These are phyloP conservation scores for Angomonas ambiguus DNA, from an alignment of 208 protist species.

Conservation along the genomic window DNA sequence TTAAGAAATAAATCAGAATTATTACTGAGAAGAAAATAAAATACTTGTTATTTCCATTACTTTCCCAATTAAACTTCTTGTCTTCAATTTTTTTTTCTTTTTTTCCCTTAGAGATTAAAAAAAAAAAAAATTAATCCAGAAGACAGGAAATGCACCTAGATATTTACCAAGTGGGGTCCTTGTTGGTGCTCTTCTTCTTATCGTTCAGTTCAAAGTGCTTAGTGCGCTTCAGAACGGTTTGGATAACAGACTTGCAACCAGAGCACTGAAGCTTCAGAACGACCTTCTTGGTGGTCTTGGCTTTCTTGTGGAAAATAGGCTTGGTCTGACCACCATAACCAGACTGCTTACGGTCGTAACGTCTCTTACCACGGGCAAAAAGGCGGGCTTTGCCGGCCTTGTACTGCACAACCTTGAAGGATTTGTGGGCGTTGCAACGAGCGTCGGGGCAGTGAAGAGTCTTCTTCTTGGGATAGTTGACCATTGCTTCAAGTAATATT, in stretches of 20 bases:
- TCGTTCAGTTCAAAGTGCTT: constrained; percentile 98
- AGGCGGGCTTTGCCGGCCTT: constrained; percentile 99
- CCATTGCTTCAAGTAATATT: constrained; percentile 67
- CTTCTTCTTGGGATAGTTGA: constrained; percentile 95
- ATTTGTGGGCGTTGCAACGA: constrained; percentile 94
- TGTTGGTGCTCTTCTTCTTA: constrained; percentile 90
- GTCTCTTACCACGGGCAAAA: constrained; percentile 97
- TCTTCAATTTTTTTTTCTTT: background rate
- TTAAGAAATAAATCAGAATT: constrained; percentile 13
- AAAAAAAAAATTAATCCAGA: background rate
- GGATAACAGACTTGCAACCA: constrained; percentile 94
- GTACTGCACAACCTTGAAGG: constrained; percentile 99
- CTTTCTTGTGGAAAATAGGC: constrained; percentile 99
- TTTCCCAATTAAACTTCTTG: background rate
- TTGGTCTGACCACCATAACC: constrained; percentile 99
- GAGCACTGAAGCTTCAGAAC: constrained; percentile 98
- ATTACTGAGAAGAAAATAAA: constrained; percentile 15
- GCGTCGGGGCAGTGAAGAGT: constrained; percentile 86
- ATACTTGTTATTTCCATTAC: background rate
- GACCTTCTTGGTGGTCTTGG: constrained; percentile 99
- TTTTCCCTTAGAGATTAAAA: background rate
- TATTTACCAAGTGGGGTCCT: constrained; percentile 89
- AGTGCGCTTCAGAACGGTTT: constrained; percentile 94
- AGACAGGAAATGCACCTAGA: background rate
- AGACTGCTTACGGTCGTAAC: constrained; percentile 99